Base-by-base conservation (phyloP, 208 protist species). In the Trypanosoma melophagium region DNA sequence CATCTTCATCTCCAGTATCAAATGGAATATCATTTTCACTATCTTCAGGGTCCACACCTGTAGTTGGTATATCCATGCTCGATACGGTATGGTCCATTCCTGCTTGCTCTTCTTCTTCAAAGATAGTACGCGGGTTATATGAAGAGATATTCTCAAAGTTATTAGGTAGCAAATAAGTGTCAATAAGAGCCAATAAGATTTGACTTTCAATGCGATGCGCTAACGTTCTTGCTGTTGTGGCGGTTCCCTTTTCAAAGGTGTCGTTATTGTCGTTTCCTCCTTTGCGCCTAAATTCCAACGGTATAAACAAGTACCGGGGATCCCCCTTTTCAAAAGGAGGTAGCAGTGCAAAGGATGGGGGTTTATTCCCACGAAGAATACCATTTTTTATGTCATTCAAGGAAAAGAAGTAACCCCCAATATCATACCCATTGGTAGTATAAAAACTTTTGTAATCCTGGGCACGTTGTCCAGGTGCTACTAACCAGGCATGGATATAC, bases 401-500 rank as follows among this genome's bases (percentile, higher is more conserved):
- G 5, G 80, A 81, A 57, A 90, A 71, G 14, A 70, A 59, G 19
- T 66, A 66, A 13, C 63, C 71, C 24, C 79, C 88, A 57, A 94
- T 81, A 9, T 70, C 51, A 44, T 90, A 87, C 5, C 73, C 71
- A 70, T 89, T 80, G 16, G 49, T 58, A 59, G 76, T 69, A 63
- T 88, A 82, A 55, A 89, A 90, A 35, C 44, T 45, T 21, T 68
- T 67, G 31, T 66, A 68, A 38, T 73, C 66, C 41, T 78, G 59
- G 44, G 40, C 71, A 35, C 28, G 41, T 41, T 52, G 50, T 22
- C n/a, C 40, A 40, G 28, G 66, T 9, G 69, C 66, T 3, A 50
- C 60, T 51, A 90, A 55, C 84, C 87, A 93, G 10, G 87, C 81
- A 60, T 84, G 83, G 21, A 89, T 78, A 60, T 90, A 94, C 19